Base-by-base conservation (phyloP, 352 stramenopile genomes). In the Phytophthora chlamydospora region DNA sequence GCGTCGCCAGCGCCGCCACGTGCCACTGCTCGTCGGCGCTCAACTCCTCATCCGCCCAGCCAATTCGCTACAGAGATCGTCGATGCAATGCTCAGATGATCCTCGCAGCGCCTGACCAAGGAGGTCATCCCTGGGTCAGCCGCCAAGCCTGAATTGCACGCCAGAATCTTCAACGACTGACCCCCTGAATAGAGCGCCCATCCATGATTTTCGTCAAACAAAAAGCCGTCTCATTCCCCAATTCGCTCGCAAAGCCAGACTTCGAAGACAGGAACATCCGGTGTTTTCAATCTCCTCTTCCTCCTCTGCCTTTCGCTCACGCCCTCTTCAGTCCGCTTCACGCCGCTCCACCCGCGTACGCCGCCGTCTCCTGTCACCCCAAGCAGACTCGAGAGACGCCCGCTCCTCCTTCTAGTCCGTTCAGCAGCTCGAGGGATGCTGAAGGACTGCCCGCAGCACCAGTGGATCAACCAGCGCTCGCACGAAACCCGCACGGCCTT, bases 401-500 rank as follows among this genome's bases (percentile, higher is more conserved):
- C 17, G 40, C 27, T 11, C 36, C 11, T 11, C 13, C 24, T 36
- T 16, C 31, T 3, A 42, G 38, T 71, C 48, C 58, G 43, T 58
- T 62, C 49, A 58, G 56, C 63, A 66, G 41, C 54, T 49, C 63
- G 42, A 62, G 54, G 62, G 45, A 95, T 96, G 87, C 87, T 96
- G 45, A 94, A 94, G 80, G 77, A 94, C 74, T 96, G 87, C 58
- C 87, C 87, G 58, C 87, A 96, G 80, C 87, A 96, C 71, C 87
- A 96, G 85, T 96, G 84, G 83, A 92, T 96, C 69, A 89, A 75
- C 72, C 83, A 91, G 67, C 87, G 87, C 77, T 90, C 83, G 67
- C 84, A 92, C 84, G 87, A 96, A 77, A 94, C 83, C 71, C 85
- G 83, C 71, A 84, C 76, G 50, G 73, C 76, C 47, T 82, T 91